Evolutionary conservation across 2,329 filamentous ascomycete species (phyloP).

Genomic region (Blastomyces gilchristii): DNA sequence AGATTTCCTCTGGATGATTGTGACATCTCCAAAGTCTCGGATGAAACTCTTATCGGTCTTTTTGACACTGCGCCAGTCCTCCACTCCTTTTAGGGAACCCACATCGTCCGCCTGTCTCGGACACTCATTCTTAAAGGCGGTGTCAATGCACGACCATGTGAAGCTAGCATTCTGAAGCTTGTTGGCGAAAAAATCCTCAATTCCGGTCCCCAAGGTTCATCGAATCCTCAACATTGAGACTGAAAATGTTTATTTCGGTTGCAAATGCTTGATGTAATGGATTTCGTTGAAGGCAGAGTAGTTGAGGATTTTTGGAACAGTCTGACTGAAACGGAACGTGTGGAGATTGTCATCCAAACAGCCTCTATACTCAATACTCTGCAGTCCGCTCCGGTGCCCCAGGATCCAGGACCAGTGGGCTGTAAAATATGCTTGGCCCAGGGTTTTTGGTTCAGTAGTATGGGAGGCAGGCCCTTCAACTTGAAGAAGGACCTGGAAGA

Average conservation of each 20-base stretch:
- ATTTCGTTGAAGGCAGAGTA: constrained; percentile 13
- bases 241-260: constrained; percentile 12
- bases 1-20: no score
- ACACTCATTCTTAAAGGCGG: no score
- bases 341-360: constrained; percentile 14
- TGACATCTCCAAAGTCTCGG: no score
- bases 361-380: constrained; percentile 13
- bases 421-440: constrained; percentile 12
- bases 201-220: no score
- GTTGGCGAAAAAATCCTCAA: no score
- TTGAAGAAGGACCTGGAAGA: constrained; percentile 9
- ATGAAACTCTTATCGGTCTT: no score
- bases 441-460: constrained; percentile 14
- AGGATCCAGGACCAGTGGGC: constrained; percentile 13
- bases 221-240: background rate
- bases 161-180: no score
- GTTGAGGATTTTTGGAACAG: constrained; percentile 14
- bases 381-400: constrained; percentile 8
- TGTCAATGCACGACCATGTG: no score
- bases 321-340: constrained; percentile 11
- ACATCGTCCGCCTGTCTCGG: no score
- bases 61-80: no score
- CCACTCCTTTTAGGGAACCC: no score
- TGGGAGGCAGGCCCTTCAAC: constrained; percentile 15
- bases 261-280: constrained; percentile 14